A percentile compares a stretch with the other conserved stretches of the same genome.
phyloP scores from a whole-genome alignment of 2,329 filamentous ascomycete species.

The Phialophora verrucosa region DNA sequence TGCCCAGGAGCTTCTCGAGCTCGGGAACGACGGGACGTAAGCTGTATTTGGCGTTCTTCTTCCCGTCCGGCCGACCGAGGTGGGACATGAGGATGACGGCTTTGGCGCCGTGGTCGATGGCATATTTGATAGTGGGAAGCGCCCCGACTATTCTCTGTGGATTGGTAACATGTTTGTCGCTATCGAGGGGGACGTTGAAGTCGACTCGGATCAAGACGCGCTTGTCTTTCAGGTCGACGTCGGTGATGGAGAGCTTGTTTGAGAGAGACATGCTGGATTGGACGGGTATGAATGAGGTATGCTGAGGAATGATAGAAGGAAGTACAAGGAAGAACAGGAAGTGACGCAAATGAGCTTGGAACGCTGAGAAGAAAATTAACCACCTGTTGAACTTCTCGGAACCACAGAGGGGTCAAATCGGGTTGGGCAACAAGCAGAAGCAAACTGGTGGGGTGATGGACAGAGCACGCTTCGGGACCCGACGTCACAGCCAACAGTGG shows the following conservation, averaged over 20 bases:
- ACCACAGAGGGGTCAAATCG: constrained; percentile 20
- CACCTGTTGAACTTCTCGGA: constrained; percentile 15
- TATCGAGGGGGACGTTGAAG: constrained; percentile 98
- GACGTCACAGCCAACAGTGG: constrained; percentile 16
- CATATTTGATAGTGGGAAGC: constrained; percentile 92
- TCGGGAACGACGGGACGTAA: constrained; percentile 88
- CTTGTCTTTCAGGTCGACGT: constrained; percentile 98
- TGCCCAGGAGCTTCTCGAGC: constrained; percentile 86
- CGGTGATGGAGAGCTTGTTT: constrained; percentile 95
- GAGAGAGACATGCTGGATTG: constrained; percentile 84
- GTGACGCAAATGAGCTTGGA: constrained; percentile 11
- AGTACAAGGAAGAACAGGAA: constrained; percentile 13
- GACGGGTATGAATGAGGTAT: not conserved
- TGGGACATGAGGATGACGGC: constrained; percentile 97
- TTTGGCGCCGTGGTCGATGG: constrained; percentile 87
- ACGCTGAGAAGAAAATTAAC: constrained; percentile 2
- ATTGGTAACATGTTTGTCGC: constrained; percentile 93
- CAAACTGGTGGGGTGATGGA: constrained; percentile 22
- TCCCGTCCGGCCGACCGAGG: constrained; percentile 91
- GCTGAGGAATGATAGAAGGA: constrained; percentile 3
- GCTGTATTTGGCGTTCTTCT: constrained; percentile 89
- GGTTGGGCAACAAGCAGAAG: constrained; percentile 14
- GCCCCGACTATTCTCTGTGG: constrained; percentile 97
- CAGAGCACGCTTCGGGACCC: constrained; percentile 13
- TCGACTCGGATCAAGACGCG: constrained; percentile 97